These are phyloP conservation scores for Lactarius pseudohatsudake DNA, from an alignment of 768 basidiomycete species.

Conservation along the genomic window DNA sequence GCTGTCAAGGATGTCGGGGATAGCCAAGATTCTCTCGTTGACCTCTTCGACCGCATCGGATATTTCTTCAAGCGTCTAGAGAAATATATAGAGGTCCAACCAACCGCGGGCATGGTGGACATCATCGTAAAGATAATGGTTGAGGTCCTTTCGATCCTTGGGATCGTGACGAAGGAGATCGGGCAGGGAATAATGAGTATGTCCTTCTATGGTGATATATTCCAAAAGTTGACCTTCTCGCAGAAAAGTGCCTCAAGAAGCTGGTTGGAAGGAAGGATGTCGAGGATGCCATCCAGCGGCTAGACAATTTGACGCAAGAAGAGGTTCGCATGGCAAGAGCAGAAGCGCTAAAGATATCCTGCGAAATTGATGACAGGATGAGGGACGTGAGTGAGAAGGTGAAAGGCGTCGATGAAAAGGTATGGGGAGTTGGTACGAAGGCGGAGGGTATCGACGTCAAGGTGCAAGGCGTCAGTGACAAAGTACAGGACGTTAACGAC, in stretches of 20 bases:
- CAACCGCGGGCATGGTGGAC: neutral
- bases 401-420: neutral
- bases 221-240: neutral
- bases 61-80: slow-evolving; percentile 3
- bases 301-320: neutral
- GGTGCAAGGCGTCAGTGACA: neutral
- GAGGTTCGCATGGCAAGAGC: neutral
- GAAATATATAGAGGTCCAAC: neutral
- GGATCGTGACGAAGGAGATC: neutral
- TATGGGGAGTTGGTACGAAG: neutral
- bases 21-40: neutral
- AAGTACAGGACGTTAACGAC: neutral
- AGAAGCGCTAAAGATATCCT: neutral
- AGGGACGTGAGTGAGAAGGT: neutral
- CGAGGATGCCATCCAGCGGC: neutral
- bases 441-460: neutral
- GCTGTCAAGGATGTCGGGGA: neutral
- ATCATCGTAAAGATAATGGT: slow-evolving; percentile 3
- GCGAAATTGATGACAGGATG: neutral
- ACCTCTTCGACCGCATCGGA: neutral
- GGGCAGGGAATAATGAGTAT: neutral
- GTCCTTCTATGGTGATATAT: neutral
- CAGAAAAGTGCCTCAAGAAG: neutral
- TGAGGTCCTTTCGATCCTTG: slow-evolving; percentile 2
- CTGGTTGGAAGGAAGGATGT: neutral